A percentile compares a stretch with the other conserved stretches of the same genome.
These are phyloP conservation scores for Xylaria sp. DNA, from an alignment of 2,329 filamentous ascomycete species.

Conservation along the genomic window DNA sequence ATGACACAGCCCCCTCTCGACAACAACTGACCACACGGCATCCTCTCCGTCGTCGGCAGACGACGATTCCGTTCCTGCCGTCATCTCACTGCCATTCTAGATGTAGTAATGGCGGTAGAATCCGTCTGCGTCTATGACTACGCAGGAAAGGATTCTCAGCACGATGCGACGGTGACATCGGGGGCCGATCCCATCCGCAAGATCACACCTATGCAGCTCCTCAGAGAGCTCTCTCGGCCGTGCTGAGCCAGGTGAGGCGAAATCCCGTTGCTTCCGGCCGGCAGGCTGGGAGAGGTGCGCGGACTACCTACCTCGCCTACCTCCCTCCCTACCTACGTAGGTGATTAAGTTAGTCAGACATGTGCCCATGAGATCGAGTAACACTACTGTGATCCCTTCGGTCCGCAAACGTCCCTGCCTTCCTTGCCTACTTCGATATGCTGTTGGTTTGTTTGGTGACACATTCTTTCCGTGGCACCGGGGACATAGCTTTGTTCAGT, in stretches of 20 bases:
- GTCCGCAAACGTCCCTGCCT: neutral
- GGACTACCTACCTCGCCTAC: conserved; percentile 23
- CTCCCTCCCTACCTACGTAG: too few species aligned
- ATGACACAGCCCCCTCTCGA: conserved; percentile 45
- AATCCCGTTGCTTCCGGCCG: conserved; percentile 47
- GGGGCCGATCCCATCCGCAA: conserved; percentile 54
- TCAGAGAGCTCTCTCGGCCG: conserved; percentile 54
- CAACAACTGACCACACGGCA: conserved; percentile 19
- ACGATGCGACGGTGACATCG: conserved; percentile 50
- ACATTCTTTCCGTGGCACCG: neutral
- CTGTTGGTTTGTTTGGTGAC: neutral
- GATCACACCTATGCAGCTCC: conserved; percentile 46
- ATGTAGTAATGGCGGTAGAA: conserved; percentile 33
- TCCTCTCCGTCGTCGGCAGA: conserved; percentile 31
- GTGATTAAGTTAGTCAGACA: conserved; percentile 52
- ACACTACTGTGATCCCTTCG: conserved; percentile 57
- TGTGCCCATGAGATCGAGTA: conserved; percentile 70
- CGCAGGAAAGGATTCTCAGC: conserved; percentile 52
- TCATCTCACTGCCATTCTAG: conserved; percentile 37
- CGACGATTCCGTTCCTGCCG: conserved; percentile 32
- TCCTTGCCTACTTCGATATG: neutral
- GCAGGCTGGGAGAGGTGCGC: conserved; percentile 52
- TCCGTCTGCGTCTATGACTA: conserved; percentile 21
- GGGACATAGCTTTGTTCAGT: neutral
- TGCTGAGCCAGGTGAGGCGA: conserved; percentile 56